Percentiles rank a stretch among this genome's conserved stretches.
These are phyloP conservation scores for Eucalyptus polyanthemos DNA, from an alignment of 345 rosid species.

Conservation along the genomic window DNA sequence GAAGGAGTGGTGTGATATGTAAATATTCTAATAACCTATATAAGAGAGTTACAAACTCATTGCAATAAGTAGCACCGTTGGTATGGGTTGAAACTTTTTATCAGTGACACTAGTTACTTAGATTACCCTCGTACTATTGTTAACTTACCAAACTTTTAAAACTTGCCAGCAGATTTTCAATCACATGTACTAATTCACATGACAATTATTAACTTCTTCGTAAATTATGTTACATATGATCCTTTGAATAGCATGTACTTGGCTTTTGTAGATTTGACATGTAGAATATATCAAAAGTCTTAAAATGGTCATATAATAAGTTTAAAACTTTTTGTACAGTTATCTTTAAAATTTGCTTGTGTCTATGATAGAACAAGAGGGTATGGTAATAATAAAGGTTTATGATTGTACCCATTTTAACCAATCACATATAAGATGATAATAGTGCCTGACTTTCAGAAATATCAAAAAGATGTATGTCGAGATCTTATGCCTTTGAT, in stretches of 20 bases:
- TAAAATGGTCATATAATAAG: too few species aligned
- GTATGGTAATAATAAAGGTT: too few species aligned
- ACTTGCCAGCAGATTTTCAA: background rate
- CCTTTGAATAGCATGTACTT: background rate
- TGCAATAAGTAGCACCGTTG: background rate
- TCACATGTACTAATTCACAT: background rate
- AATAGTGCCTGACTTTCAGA: too few species aligned
- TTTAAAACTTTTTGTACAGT: too few species aligned
- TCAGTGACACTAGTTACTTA: background rate
- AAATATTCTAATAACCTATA: background rate
- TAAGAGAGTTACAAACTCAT: background rate
- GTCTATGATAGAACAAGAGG: too few species aligned
- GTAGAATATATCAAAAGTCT: too few species aligned
- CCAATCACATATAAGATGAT: too few species aligned
- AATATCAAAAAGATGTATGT: too few species aligned
- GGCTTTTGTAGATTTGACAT: background rate
- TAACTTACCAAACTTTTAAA: background rate
- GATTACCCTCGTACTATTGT: background rate
- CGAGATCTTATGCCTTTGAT: too few species aligned
- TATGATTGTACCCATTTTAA: too few species aligned
- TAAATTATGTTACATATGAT: background rate
- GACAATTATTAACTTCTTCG: background rate
- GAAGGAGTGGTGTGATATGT: fast-evolving
- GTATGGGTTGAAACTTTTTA: background rate
- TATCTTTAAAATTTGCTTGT: too few species aligned